Percentiles rank a stretch among this genome's conserved stretches.
Evolutionary conservation across 2,329 filamentous ascomycete genomes (phyloP).

Genomic region (Venturia oleaginea): DNA sequence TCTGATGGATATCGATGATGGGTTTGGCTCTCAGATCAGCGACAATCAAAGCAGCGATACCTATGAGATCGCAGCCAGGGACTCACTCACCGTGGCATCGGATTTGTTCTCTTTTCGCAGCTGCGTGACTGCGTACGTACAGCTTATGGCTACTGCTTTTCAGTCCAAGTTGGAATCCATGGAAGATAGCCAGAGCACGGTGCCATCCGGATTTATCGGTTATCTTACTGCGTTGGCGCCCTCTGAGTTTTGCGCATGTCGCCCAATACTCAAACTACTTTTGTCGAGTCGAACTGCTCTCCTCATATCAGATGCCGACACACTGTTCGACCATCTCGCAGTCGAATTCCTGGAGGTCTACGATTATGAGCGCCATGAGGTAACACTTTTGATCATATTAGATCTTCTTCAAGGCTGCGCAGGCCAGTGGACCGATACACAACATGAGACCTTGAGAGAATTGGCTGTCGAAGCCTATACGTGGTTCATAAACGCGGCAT

Average conservation of each 20-base stretch:
- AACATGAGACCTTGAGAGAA: conserved; percentile 51
- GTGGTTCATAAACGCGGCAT: conserved; percentile 60
- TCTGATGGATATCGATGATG: conserved; percentile 58
- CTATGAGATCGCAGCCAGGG: conserved; percentile 4
- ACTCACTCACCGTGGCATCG: conserved; percentile 17
- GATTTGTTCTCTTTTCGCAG: conserved; percentile 24
- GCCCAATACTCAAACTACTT: conserved; percentile 15
- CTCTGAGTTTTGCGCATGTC: conserved; percentile 16
- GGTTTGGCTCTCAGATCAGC: conserved; percentile 48
- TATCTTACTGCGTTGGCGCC: conserved; percentile 15
- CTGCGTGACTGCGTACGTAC: conserved; percentile 16
- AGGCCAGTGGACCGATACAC: conserved; percentile 50
- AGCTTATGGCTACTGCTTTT: conserved; percentile 11
- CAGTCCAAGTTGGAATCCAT: conserved; percentile 10
- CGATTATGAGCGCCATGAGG: conserved; percentile 64
- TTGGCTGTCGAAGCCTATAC: conserved; percentile 68
- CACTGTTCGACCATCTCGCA: conserved; percentile 39
- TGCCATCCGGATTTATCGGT: conserved; percentile 16
- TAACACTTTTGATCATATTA: conserved; percentile 58
- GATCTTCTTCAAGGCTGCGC: conserved; percentile 58
- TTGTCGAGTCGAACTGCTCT: conserved; percentile 20
- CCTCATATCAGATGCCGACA: conserved; percentile 28
- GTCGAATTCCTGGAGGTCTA: conserved; percentile 43
- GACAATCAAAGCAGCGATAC: background rate
- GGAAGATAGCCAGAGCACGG: background rate